Evolutionary conservation across 148 eudicot species (phyloP).

Genomic region (Camellia lanceoleosa): DNA sequence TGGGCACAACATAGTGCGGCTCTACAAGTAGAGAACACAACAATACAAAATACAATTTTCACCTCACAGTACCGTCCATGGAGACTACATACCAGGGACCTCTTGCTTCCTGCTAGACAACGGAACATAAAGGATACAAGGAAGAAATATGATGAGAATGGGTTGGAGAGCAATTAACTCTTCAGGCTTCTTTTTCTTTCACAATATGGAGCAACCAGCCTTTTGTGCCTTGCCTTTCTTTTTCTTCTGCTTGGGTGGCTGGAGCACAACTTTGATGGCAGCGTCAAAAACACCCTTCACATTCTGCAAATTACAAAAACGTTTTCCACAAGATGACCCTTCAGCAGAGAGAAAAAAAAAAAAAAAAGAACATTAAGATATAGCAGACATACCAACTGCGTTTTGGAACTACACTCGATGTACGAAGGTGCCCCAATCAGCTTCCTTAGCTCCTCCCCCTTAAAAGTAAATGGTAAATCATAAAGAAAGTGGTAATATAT

Average conservation of each 20-base stretch:
- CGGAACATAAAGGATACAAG: constrained; percentile 17
- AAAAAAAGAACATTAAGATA: background rate
- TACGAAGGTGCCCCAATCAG: constrained; percentile 73
- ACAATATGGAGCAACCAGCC: constrained; percentile 82
- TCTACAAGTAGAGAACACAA: constrained; percentile 13
- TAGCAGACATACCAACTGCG: constrained; percentile 52
- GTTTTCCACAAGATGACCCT: background rate
- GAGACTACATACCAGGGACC: constrained; percentile 21
- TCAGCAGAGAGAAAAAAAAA: constrained; percentile 1
- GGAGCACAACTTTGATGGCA: constrained; percentile 95
- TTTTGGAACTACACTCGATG: constrained; percentile 83
- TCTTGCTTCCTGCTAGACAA: constrained; percentile 47
- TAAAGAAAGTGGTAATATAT: background rate
- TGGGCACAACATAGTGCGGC: constrained; percentile 32
- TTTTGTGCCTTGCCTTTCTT: constrained; percentile 85
- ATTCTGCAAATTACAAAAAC: constrained; percentile 43
- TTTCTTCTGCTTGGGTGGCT: constrained; percentile 93
- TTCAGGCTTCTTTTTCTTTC: constrained; percentile 34
- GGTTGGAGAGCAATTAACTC: background rate
- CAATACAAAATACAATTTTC: constrained; percentile 29
- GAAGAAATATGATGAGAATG: constrained; percentile 14
- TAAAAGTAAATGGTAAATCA: background rate
- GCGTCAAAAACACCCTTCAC: constrained; percentile 92
- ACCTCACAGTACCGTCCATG: constrained; percentile 29
- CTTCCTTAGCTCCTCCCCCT: constrained; percentile 82